These are phyloP conservation scores for Daedaleopsis sinensis DNA, from an alignment of 768 basidiomycete genomes.

Conservation along the genomic window DNA sequence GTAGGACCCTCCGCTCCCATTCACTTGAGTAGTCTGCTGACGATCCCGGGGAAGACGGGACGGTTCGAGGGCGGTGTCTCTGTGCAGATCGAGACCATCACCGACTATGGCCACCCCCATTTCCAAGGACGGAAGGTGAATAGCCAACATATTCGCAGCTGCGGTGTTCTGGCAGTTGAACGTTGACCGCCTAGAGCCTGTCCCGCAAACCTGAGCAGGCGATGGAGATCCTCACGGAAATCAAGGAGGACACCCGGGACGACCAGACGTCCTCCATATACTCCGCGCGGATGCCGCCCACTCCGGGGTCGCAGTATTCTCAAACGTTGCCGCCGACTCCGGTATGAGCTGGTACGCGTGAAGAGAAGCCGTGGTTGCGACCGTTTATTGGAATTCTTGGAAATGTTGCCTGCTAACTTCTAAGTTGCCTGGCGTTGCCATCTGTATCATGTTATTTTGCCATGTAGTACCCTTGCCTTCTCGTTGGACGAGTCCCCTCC, in stretches of 20 bases:
- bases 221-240: background rate
- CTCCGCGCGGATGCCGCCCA: background rate
- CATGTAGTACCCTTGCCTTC: no score
- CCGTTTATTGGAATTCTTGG: no score
- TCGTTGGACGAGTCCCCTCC: no score
- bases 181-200: background rate
- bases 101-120: constrained; percentile 14
- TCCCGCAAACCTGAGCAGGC: background rate
- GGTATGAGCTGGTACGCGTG: no score
- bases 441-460: no score
- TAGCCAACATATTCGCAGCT: background rate
- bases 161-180: background rate
- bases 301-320: background rate
- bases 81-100: constrained; percentile 25
- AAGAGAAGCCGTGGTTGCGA: no score
- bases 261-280: background rate
- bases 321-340: background rate
- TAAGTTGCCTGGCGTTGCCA: no score
- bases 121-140: constrained; percentile 5
- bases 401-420: no score
- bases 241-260: background rate
- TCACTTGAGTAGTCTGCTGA: background rate
- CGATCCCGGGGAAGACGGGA: background rate
- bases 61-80: constrained; percentile 13
- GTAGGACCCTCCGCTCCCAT: background rate